Percentiles rank a stretch among this genome's conserved stretches.
Conservation (phyloP, 192 early-diverging fungal genomes). For the Coemansia sp. region DNA sequence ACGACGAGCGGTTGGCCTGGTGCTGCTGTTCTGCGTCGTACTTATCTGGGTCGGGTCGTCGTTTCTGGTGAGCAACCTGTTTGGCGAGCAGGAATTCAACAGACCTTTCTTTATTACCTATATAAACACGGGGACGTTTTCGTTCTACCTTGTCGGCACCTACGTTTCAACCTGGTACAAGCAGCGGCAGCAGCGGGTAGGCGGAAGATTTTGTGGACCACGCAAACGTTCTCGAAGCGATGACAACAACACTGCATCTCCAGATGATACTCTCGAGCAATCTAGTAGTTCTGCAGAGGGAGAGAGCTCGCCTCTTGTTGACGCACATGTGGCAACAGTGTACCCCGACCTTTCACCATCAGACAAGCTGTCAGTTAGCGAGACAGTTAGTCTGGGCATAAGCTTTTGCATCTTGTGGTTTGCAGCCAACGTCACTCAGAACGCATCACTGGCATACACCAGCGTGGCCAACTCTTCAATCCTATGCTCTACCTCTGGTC, state of each 20-base stretch:
- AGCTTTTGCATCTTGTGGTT: conserved; percentile 79
- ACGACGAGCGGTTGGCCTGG: conserved; percentile 62
- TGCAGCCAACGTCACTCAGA: conserved; percentile 71
- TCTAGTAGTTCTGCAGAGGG: background rate
- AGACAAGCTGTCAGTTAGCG: conserved; percentile 27
- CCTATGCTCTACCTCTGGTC: conserved; percentile 66
- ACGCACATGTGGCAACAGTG: conserved; percentile 1
- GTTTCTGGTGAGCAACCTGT: conserved; percentile 75
- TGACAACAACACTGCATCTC: conserved; percentile 1
- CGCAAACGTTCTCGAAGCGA: conserved; percentile 37
- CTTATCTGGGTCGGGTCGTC: conserved; percentile 77
- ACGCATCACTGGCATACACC: conserved; percentile 71
- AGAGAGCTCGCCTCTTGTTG: background rate
- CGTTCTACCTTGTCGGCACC: conserved; percentile 59
- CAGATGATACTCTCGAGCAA: background rate
- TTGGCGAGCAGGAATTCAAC: conserved; percentile 66
- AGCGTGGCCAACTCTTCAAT: conserved; percentile 74
- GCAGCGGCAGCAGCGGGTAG: background rate
- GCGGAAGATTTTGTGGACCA: background rate
- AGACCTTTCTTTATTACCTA: conserved; percentile 79
- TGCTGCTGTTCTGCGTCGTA: conserved; percentile 66
- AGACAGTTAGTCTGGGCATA: conserved; percentile 62
- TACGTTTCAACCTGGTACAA: conserved; percentile 9
- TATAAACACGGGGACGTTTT: conserved; percentile 72
- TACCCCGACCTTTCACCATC: conserved; percentile 5